A percentile compares a stretch with the other conserved stretches of the same genome.
Conservation (phyloP, 139 green algal genomes). For the Zygnema circumcarinatum region DNA sequence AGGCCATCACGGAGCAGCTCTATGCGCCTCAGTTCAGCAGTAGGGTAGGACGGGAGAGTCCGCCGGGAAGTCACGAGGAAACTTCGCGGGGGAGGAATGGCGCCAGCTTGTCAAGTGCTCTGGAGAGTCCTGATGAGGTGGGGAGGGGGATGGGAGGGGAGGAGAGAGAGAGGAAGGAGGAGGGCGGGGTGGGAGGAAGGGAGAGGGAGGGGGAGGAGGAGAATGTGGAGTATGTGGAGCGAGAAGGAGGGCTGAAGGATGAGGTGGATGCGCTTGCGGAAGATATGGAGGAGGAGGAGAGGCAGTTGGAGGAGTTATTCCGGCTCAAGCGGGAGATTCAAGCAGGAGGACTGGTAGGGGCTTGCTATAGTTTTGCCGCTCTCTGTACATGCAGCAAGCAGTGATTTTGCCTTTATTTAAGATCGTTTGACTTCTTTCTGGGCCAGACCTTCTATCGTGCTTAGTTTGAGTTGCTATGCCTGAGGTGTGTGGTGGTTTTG, state of each 20-base stretch:
- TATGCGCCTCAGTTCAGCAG: background rate
- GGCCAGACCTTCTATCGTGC: too few relatives aligned
- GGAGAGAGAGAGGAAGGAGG: background rate
- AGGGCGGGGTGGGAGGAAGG: background rate
- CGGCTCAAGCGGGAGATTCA: background rate
- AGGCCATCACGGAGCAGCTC: conserved; percentile 31
- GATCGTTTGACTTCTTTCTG: too few relatives aligned
- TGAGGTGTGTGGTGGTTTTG: too few relatives aligned
- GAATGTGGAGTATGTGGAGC: background rate
- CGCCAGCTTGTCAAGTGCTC: background rate
- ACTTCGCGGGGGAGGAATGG: background rate
- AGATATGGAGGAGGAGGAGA: background rate
- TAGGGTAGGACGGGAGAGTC: background rate
- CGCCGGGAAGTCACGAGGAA: background rate
- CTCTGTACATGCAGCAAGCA: too few relatives aligned
- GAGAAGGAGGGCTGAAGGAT: background rate
- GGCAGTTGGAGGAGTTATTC: background rate
- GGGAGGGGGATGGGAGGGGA: background rate
- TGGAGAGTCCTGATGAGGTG: background rate
- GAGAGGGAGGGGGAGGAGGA: background rate
- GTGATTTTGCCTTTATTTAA: too few relatives aligned
- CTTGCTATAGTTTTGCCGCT: too few relatives aligned
- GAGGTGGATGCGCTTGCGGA: background rate
- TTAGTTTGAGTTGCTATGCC: too few relatives aligned
- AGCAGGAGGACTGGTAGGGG: background rate